Base-by-base conservation (phyloP, 257 asterid species). In the Knoxia roxburghii region DNA sequence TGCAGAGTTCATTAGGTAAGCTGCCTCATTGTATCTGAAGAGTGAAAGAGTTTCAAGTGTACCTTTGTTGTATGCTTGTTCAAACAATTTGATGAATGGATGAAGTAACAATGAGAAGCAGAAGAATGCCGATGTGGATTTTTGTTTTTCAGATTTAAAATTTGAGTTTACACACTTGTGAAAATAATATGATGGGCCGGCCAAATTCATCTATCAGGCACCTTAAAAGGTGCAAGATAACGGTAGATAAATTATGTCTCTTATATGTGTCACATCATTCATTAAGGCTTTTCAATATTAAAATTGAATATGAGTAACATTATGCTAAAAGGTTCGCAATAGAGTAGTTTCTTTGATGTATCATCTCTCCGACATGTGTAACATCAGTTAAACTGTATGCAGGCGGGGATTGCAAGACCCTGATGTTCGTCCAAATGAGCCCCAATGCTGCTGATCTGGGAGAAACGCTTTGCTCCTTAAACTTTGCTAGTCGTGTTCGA, bases 391-490 rank as follows among this genome's bases (percentile, higher is more conserved):
- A 73, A 60, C 26, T 60, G 20, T 67, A 71, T 85, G 87, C 84
- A 94, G 97, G 99, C 4, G 99, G 97, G 40, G 97, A 90, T 77
- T 90, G 99, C 77, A 93, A 93, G 77, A 87, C 97, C 14, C 50
- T 85, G 76, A 88, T 88, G 95, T 88, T 88, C 74, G 93, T 88
- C 29, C 95, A 88, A 69, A 84, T 88, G 68, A 94, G 97, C 78
- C 96, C 97, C 29, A 84, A 70, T 70, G 41, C 53, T 2, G 76
- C 85, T 59, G 96, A 94, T 72, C 76, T 89, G 32, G 96, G 98
- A 52, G 98, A 92, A 84, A 89, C 96, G 30, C 72, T 89, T 41
- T 92, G 98, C 77, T 92, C 98, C 18, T 78, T 91, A 74, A 91
- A 87, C 77, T 89, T 91, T 40, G 98, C 98, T 21, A 91, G 86